Base-by-base conservation (phyloP, 2,329 filamentous ascomycete genomes). In the Diplocarpon rosae region DNA sequence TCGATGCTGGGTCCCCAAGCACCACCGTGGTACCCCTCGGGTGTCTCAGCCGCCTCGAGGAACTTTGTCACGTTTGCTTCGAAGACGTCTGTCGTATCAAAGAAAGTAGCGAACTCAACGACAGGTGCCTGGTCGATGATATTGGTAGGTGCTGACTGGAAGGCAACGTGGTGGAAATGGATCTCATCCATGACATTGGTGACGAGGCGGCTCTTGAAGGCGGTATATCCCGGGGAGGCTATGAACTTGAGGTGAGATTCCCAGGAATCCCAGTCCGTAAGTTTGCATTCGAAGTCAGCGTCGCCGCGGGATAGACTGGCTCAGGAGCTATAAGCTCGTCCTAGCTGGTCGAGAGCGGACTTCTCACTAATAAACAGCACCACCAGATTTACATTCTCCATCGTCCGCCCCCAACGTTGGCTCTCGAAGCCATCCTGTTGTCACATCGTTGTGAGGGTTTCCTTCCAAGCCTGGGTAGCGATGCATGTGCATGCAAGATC, bases 241-340 rank as follows among this genome's bases (percentile, higher is more conserved):
- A 61, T 62, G 59, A 73, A 73, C 20, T 52, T 45, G 34, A 63
- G 47, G 60, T 73, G 68, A 6, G 54, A 28, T 15, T 59, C 51
- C 30, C 67, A 38, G 28, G 50, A 57, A 15, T 65, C 61, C 70
- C 70, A 73, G 30, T 66, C 69, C 71, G 43, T 38, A 24, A 24
- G 20, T 24, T 7, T 7, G 7, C 20, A 7, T 24, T 24, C 20
- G 20, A 24, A 3, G 20, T 24, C 20, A 24, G 20, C 20, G 20
- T 24, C 7, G 20, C 36, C 17, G n/a, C 6, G 12, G 30, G 35
- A 17, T 29, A 1, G 33, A 7, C 5, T 20, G 31, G 16, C 17
- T n/a, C n/a, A n/a, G 38, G 20, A 43, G 11, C 12, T 27, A 17
- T 20, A 10, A 9, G 13, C 2, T 6, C 14, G 17, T 2, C 31